phyloP scores from a whole-genome alignment of 1,284 basidiomycete species.

The Tilletia walkeri region DNA sequence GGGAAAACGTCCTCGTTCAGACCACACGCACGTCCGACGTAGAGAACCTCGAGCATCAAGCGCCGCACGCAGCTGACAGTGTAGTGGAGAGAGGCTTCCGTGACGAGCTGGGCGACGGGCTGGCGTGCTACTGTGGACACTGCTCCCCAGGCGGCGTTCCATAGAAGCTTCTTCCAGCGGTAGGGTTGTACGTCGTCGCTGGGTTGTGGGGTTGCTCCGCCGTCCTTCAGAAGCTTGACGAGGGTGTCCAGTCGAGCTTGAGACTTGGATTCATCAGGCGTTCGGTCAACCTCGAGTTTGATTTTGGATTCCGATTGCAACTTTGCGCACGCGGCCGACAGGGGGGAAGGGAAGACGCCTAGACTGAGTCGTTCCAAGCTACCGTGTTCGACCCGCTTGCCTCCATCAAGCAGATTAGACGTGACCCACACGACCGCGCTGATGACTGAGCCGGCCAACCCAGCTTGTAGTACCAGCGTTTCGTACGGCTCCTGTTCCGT shows the following conservation, averaged over 20 bases:
- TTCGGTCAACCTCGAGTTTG: not conserved
- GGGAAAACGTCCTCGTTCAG: conserved; percentile 37
- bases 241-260: conserved; percentile 52
- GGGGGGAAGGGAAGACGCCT: conserved; percentile 49
- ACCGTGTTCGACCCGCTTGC: conserved; percentile 37
- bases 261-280: conserved; percentile 27
- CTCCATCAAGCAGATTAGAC: conserved; percentile 49
- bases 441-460: conserved; percentile 33
- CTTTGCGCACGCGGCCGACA: not conserved
- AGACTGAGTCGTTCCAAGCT: conserved; percentile 53
- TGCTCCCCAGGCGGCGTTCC: conserved; percentile 51
- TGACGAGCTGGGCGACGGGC: conserved; percentile 56
- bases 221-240: conserved; percentile 53
- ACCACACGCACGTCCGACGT: conserved; percentile 55
- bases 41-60: conserved; percentile 57
- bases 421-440: conserved; percentile 60
- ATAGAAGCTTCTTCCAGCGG: conserved; percentile 60
- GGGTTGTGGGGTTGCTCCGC: conserved; percentile 56
- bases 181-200: conserved; percentile 59
- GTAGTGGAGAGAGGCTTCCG: conserved; percentile 51
- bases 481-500: conserved; percentile 70
- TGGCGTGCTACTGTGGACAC: conserved; percentile 58
- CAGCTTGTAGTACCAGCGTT: conserved; percentile 57
- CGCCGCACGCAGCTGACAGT: conserved; percentile 55
- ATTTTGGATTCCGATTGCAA: not conserved